Percentiles rank a stretch among this genome's conserved stretches.
These are phyloP conservation scores for Gynandropsis gynandra DNA, from an alignment of 345 rosid species.

Conservation along the genomic window DNA sequence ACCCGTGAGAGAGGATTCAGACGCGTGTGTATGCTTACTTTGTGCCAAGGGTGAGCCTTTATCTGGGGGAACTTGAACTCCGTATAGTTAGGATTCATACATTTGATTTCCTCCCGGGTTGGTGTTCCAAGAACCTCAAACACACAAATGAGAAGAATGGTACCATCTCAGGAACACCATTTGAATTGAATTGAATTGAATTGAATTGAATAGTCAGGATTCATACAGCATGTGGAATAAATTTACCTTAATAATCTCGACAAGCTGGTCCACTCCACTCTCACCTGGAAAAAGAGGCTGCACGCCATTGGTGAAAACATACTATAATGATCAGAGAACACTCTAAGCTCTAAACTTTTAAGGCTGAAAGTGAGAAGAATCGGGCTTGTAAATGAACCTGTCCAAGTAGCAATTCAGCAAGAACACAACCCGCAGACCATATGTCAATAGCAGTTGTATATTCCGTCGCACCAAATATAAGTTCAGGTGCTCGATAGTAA, in stretches of 20 bases:
- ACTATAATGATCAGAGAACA: slow-evolving; percentile 9
- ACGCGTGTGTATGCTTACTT: slow-evolving; percentile 44
- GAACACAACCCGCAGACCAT: slow-evolving; percentile 72
- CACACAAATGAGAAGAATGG: slow-evolving; percentile 4
- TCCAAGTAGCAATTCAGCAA: slow-evolving; percentile 58
- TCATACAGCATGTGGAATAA: not conserved
- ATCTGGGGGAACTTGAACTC: slow-evolving; percentile 87
- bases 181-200: no score
- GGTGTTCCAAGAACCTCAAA: slow-evolving; percentile 66
- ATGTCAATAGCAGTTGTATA: slow-evolving; percentile 61
- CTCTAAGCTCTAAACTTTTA: not conserved
- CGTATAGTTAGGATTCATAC: slow-evolving; percentile 70
- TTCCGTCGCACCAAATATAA: slow-evolving; percentile 66
- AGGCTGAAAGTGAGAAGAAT: not conserved
- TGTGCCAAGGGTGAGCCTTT: slow-evolving; percentile 99
- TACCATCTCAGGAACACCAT: no score
- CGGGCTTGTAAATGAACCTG: slow-evolving; percentile 31
- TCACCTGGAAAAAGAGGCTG: slow-evolving; percentile 69
- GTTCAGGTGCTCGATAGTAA: slow-evolving; percentile 59
- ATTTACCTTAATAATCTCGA: slow-evolving; percentile 63
- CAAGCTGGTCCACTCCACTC: slow-evolving; percentile 67
- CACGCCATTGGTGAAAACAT: slow-evolving; percentile 15
- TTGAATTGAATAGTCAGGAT: no score
- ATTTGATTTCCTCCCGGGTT: slow-evolving; percentile 61
- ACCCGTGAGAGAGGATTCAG: no score